Base-by-base conservation (phyloP, 768 basidiomycete genomes). In the Leccinum uliginosum region DNA sequence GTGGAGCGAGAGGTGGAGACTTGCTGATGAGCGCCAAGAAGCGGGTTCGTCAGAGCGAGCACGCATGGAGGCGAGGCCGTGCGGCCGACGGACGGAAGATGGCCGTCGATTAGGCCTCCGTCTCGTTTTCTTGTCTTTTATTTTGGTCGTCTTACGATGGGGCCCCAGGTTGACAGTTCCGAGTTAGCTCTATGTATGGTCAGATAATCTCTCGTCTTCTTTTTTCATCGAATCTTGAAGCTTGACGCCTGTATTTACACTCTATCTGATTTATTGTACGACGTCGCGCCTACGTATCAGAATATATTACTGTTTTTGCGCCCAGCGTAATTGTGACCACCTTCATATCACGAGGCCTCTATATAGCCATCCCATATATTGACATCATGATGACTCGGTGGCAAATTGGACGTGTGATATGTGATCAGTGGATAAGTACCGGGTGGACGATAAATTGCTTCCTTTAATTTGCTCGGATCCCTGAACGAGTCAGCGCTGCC, bases 21-120 rank as follows among this genome's bases (percentile, higher is more conserved):
- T 62, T 83, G 60, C 55, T 81, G 66, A 77, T 84, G 77, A 85
- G 82, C 55, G 85, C 85, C 62, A 89, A 85, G 80, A 89, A 83
- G 72, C 75, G 82, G 59, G 83, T 80, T 53, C 83, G 89, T 66
- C 87, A 88, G 76, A 91, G 88, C 62, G 89, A 91, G 74, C 84
- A 86, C 64, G 77, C 79, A 21, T 75, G 84, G 61, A 73, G 86
- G 66, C 75, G 73, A 65, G 88, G 83, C 60, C 74, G 77, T 15
- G 70, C 61, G 40, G 65, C 56, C 6, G 63, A 48, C 27, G 58
- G 57, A 10, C 52, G 45, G 51, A 26, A 54, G 57, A 62, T 55
- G 64, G 59, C 51, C 15, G 43, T 59, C 10, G 60, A 65, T 38
- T 65, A 56, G 38, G 17, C 15, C 4, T 9, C 23, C 8, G n/a